Base-by-base conservation (phyloP, 495 filamentous ascomycete species). In the Aeminium ludgeri region DNA sequence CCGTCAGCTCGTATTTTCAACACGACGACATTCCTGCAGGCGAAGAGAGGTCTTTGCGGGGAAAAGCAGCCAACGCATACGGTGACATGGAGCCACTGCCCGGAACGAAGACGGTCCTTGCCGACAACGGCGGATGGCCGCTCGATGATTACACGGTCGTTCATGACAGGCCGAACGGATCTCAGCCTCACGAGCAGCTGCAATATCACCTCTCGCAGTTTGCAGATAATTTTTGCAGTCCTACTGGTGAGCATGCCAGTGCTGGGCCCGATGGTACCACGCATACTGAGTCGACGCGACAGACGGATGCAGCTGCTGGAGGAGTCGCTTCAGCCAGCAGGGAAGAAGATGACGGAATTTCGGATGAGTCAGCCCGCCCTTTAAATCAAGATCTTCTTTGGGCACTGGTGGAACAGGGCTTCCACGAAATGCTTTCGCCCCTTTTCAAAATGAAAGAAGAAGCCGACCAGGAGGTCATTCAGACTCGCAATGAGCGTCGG, bases 381-480 rank as follows among this genome's bases (percentile, higher is more conserved):
- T 11, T 16, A 17, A 27, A 46, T 20, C 16, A 35, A 31, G 89
- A 96, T 52, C 73, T 93, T 12, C 63, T 96, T 6, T 94, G 89
- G 52, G 82, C 93, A 53, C 75, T 87, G 13, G 82, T 80, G 0
- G 83, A 93, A 52, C 77, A 92, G 53, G 84, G 80, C 1, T 78
- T 93, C 57, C 94, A 95, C 53, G 85, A 96, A 56, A 64, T 96
- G 3, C 70, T 97, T 4, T 82, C 94, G 55, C 65, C 74, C 8
- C 63, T 97, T 0, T 96, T 96, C 64, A 76, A 76, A 48, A 65
- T 65, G 18, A 78, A 80, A 45, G 89, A 97, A 59, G 76, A 83
- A 43, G 56, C 80, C 6, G 74, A 85, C 7, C 63, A 92, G 46
- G 69, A 79, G 37, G 75, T 71, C 7, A 69, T 72, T 30, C 65